These are phyloP conservation scores for Calvatia gigantea DNA, from an alignment of 768 basidiomycete species.

Conservation along the genomic window DNA sequence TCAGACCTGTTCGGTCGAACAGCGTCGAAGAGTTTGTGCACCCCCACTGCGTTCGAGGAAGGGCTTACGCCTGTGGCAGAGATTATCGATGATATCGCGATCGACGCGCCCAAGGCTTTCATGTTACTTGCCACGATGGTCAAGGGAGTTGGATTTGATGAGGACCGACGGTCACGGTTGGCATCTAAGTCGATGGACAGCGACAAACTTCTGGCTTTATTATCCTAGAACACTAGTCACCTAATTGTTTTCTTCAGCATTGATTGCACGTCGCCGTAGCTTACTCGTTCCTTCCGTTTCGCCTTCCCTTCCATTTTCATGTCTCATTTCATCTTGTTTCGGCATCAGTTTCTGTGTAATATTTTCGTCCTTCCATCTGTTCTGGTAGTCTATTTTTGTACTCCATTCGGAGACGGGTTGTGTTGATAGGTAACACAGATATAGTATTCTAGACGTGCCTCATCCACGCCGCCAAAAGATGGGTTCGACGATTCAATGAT, in stretches of 20 bases:
- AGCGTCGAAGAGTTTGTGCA: conserved; percentile 55
- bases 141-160: conserved; percentile 63
- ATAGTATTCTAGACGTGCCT: conserved; percentile 6
- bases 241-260: conserved; percentile 10
- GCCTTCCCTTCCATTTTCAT: conserved; percentile 10
- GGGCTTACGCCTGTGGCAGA: conserved; percentile 71
- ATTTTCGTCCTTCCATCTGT: not conserved
- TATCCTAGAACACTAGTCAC: conserved; percentile 39
- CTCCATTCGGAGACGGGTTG: conserved; percentile 1
- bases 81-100: conserved; percentile 81
- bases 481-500: too few species aligned
- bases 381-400: conserved; percentile 2
- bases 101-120: conserved; percentile 89
- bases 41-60: conserved; percentile 62
- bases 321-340: conserved; percentile 2
- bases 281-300: conserved; percentile 16
- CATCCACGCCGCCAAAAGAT: too few species aligned
- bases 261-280: conserved; percentile 9
- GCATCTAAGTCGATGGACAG: conserved; percentile 59
- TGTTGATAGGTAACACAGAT: conserved; percentile 8
- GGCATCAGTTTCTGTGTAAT: conserved; percentile 3
- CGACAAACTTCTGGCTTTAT: conserved; percentile 55
- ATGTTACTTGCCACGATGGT: conserved; percentile 72
- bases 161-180: conserved; percentile 52
- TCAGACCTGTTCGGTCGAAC: conserved; percentile 69